Conservation (phyloP, 495 filamentous ascomycete species). For the Podospora conica region DNA sequence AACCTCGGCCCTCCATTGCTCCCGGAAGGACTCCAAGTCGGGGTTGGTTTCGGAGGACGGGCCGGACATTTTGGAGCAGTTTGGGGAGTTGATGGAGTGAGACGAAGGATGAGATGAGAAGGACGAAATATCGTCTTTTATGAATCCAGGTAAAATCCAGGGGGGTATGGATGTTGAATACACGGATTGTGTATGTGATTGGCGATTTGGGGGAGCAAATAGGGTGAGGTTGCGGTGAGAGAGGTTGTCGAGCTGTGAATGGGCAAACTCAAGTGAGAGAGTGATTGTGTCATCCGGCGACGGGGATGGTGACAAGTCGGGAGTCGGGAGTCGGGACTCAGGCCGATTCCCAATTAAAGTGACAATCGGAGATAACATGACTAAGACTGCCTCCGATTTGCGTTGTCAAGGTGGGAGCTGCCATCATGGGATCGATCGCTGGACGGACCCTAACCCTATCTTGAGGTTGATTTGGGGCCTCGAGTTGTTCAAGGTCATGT, state of each 20-base stretch:
- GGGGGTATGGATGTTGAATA: too few species aligned
- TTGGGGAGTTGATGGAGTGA: not conserved
- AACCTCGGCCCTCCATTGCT: constrained; percentile 36
- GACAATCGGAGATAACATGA: not conserved
- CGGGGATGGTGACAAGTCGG: constrained; percentile 3
- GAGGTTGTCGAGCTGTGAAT: not conserved
- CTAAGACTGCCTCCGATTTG: not conserved
- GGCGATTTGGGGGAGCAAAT: not conserved
- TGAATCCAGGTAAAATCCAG: not conserved
- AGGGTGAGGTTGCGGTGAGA: not conserved
- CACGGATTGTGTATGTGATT: too few species aligned
- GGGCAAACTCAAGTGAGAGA: not conserved
- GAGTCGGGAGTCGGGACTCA: not conserved
- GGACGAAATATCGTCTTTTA: not conserved
- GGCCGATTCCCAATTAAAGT: not conserved
- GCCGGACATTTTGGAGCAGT: constrained; percentile 15
- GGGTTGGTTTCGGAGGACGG: constrained; percentile 21
- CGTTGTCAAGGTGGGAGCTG: not conserved
- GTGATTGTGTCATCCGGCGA: constrained; percentile 25
- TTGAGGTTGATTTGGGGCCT: not conserved
- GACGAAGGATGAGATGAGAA: not conserved
- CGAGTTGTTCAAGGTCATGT: not conserved
- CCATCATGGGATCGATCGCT: not conserved
- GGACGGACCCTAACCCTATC: not conserved
- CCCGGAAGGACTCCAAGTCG: constrained; percentile 36